Conservation (phyloP, 257 asterid species). For the Salvia rosmarinus region DNA sequence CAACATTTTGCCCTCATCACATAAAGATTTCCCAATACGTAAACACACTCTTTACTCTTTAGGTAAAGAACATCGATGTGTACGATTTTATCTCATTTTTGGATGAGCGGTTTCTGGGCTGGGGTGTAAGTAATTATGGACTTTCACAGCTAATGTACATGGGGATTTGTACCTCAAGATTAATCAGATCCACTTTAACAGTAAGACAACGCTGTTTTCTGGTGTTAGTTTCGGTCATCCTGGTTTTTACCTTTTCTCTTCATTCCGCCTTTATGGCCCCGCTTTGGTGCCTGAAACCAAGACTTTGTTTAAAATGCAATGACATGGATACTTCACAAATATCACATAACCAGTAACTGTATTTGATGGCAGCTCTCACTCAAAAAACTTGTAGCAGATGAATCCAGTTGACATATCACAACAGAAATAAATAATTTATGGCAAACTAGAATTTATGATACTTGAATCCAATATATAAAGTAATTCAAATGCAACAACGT, state of each 20-base stretch:
- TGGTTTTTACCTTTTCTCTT: slow-evolving; percentile 63
- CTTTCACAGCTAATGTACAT: not conserved
- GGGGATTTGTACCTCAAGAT: slow-evolving; percentile 27
- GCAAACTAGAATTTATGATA: not conserved
- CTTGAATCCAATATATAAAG: not conserved
- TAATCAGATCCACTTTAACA: slow-evolving; percentile 1
- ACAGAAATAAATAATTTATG: not conserved
- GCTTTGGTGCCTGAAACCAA: slow-evolving; percentile 60
- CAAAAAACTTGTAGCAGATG: not conserved
- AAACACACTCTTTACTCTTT: not conserved
- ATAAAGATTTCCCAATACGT: not conserved
- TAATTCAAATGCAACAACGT: not conserved
- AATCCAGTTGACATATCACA: not conserved
- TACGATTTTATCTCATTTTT: not conserved
- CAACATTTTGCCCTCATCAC: not conserved
- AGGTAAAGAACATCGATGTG: no score
- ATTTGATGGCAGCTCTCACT: not conserved
- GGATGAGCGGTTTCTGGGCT: not conserved
- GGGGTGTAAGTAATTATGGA: not conserved
- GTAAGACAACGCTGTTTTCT: slow-evolving; percentile 27
- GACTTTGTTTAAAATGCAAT: slow-evolving; percentile 19
- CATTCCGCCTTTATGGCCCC: slow-evolving; percentile 51
- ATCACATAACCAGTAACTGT: not conserved
- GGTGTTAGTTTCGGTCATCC: slow-evolving; percentile 41
- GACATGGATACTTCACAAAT: not conserved